A percentile compares a stretch with the other conserved stretches of the same genome.
These are phyloP conservation scores for Fusarium sororula DNA, from an alignment of 2,329 filamentous ascomycete species.

Conservation along the genomic window DNA sequence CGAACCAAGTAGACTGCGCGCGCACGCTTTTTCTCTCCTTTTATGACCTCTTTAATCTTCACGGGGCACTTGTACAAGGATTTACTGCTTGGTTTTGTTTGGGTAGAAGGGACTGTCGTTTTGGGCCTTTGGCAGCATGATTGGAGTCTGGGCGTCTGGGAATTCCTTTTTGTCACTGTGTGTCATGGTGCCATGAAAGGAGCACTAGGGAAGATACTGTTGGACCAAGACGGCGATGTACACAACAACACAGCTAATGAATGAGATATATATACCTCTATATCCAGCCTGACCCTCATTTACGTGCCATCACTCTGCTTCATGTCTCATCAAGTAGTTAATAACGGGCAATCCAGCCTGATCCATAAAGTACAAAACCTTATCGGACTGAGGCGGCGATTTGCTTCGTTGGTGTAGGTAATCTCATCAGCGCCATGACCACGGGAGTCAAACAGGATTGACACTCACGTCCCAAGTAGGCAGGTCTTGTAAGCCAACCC, in stretches of 20 bases:
- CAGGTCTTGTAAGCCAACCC: not conserved
- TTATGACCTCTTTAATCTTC: conserved; percentile 18
- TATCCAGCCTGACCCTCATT: not conserved
- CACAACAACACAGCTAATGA: conserved; percentile 19
- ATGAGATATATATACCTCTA: conserved; percentile 15
- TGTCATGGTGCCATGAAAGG: not conserved
- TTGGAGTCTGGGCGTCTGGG: conserved; percentile 34
- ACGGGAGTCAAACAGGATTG: not conserved
- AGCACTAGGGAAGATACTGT: not conserved
- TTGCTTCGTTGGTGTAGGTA: not conserved
- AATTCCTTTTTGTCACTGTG: conserved; percentile 9
- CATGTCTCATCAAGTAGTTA: not conserved
- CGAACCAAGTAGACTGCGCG: conserved; percentile 35
- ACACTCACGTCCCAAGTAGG: not conserved
- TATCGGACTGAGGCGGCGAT: not conserved
- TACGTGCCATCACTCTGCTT: not conserved
- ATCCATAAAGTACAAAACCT: not conserved
- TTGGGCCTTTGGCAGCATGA: conserved; percentile 12
- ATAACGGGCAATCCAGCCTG: not conserved
- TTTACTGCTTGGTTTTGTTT: conserved; percentile 1
- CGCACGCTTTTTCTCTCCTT: not conserved
- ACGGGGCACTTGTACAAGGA: conserved; percentile 11
- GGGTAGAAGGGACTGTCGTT: conserved; percentile 20
- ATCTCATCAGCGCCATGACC: not conserved
- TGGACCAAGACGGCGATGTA: conserved; percentile 7